Evolutionary conservation across 768 basidiomycete genomes (phyloP), one percentile per base, ranked within the genome.

Genomic region (Lanmaoa rubissima): DNA sequence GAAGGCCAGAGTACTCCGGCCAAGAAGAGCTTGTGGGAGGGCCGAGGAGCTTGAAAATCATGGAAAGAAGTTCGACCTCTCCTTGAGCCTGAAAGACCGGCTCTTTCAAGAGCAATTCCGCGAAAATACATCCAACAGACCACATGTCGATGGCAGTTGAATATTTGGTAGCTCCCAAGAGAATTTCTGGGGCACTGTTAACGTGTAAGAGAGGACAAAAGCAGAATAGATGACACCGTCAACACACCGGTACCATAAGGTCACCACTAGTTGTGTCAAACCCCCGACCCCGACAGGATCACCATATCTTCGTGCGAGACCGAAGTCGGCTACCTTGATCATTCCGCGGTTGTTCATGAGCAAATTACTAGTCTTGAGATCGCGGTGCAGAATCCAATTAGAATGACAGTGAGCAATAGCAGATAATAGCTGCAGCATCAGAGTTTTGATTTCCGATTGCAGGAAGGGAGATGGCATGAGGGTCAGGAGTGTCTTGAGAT

Each of bases 321-420:
- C 97, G 70, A 98, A 99, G 73, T 99, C 97, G 14, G 97, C 97
- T 7, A 99, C 94, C 68, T 98, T 98, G 75, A 99, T 95, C 38
- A 91, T 95, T 1, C 97, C 97, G 9, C 97, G 87, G 69, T 99
- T 99, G 73, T 98, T 99, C 96, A 99, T 96, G 45, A 99, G 81
- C 36, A 99, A 74, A 70, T 99, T 99, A 65, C 93, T 95, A 19
- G 97, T 98, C 73, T 99, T 99, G 58, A 99, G 73, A 70, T 99
- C 97, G 26, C 97, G 87, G 68, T 99, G 97, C 6, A 99, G 80
- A 63, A 98, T 98, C 97, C 97, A 98, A 57, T 96, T 92, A 21
- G 88, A 79, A 74, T 99, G 97, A 67, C 94, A 98, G 61, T 95
- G 90, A 4, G 85, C 86, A 34, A 98, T 88, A 10, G 97, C 97